A percentile compares a stretch with the other conserved stretches of the same genome.
phyloP scores from a whole-genome alignment of 352 stramenopile species.

The Phytopythium sindhum region DNA sequence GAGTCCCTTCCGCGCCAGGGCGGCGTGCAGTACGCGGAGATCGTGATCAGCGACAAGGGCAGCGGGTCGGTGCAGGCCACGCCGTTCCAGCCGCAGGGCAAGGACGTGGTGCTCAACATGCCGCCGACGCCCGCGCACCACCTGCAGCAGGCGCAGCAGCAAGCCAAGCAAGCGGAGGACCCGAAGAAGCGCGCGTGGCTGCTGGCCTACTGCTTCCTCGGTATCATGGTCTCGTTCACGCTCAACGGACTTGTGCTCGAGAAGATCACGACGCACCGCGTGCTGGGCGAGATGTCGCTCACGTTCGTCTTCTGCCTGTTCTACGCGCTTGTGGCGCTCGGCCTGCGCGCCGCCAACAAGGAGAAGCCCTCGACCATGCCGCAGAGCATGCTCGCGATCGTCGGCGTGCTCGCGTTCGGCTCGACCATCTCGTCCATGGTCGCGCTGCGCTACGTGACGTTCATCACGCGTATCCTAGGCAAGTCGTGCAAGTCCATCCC shows the following conservation, averaged over 20 bases:
- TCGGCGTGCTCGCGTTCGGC: conserved; percentile 67
- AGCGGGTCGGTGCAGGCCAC: conserved; percentile 5
- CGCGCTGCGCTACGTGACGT: conserved; percentile 79
- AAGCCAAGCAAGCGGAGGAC: conserved; percentile 13
- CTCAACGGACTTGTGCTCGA: conserved; percentile 80
- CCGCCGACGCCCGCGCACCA: conserved; percentile 8
- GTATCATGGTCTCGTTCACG: conserved; percentile 84
- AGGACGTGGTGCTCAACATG: conserved; percentile 21
- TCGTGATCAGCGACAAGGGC: conserved; percentile 40
- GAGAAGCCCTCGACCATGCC: conserved; percentile 75
- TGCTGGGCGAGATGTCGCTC: conserved; percentile 78
- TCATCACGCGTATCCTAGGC: conserved; percentile 82
- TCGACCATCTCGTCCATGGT: conserved; percentile 85
- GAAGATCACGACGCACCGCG: conserved; percentile 82
- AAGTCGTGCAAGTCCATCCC: conserved; percentile 89
- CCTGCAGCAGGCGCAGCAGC: conserved; percentile 17
- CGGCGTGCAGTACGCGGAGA: conserved; percentile 54
- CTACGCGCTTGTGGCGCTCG: conserved; percentile 63
- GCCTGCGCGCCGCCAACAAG: conserved; percentile 50
- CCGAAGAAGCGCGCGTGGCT: conserved; percentile 54
- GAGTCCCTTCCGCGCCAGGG: conserved; percentile 10
- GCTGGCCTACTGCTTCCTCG: conserved; percentile 71
- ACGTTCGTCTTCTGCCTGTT: conserved; percentile 83
- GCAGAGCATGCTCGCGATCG: conserved; percentile 55
- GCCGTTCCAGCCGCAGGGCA: conserved; percentile 18